A percentile compares a stretch with the other conserved stretches of the same genome.
Conservation (phyloP, 1,284 basidiomycete species). For the Marasmius oreades region DNA sequence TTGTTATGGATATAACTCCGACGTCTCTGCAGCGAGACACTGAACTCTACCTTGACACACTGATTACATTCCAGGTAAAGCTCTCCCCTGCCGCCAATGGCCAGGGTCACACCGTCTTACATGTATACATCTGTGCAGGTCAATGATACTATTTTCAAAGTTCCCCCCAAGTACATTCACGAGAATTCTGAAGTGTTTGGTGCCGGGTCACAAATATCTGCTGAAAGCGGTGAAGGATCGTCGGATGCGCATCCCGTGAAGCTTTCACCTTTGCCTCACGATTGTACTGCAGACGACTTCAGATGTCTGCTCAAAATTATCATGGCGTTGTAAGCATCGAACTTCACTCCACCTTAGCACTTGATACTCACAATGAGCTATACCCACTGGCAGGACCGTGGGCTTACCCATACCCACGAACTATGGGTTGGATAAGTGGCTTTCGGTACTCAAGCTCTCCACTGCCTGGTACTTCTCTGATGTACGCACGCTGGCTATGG, state of each 20-base stretch:
- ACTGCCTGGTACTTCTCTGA: neutral
- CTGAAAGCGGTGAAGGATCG: neutral
- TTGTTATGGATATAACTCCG: neutral
- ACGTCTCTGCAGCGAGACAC: neutral
- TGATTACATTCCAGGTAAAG: neutral
- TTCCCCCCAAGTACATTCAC: neutral
- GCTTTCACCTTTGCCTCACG: neutral
- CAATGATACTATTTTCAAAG: neutral
- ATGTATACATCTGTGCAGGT: neutral
- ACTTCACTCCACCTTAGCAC: no score
- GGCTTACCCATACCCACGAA: neutral
- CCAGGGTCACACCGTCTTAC: no score
- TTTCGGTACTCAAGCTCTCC: neutral
- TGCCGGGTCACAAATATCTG: neutral
- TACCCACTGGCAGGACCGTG: neutral
- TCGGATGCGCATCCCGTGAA: neutral
- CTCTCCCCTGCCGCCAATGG: no score
- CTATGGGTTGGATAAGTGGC: neutral
- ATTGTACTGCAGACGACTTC: neutral
- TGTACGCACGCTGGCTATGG: neutral
- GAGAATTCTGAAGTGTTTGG: neutral
- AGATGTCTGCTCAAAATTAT: neutral
- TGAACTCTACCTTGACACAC: neutral
- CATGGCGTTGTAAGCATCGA: neutral
- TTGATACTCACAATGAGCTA: no score